Base-by-base conservation (phyloP, 1,284 basidiomycete genomes). In the Ceratobasidium sp. region DNA sequence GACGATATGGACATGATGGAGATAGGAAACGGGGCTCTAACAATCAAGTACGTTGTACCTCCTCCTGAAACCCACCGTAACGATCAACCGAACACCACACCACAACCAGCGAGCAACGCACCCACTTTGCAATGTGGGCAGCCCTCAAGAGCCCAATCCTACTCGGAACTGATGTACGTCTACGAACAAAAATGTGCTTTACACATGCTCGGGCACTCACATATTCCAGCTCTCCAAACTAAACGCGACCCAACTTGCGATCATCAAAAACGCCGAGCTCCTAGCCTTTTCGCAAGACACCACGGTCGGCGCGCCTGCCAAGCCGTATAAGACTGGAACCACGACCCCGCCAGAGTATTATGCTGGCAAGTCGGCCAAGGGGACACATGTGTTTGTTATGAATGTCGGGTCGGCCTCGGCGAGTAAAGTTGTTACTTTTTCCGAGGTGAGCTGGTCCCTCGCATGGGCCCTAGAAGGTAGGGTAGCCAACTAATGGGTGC, bases 1-100 rank as follows among this genome's bases (percentile, higher is more conserved):
- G 60, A 64, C n/a, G 84, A 85, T 70, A 84, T 85, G 83, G 84
- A 85, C 72, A 85, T 85, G 84, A 84, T 85, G 83, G 70, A 72
- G 27, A 70, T 72, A 23, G 57, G 69, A 16, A 84, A 85, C 71
- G 83, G 82, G 2, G 77, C 75, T 44, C 74, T 85, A 16, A 83
- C 82, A 0, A 76, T 82, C 39, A 74, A 82, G 71, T 54, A 69
- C 16, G 59, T 47, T 27, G 4, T n/a, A 1, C 1, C 16, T n/a
- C 13, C 30, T 14, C 14, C 14, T 2, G 19, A 27, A 14, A 30
- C n/a, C 21, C 30, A 16, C 44, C 11, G n/a, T n/a, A n/a, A n/a
- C n/a, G n/a, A n/a, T n/a, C 14, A 23, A 13, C 50, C 36, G 41
- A 59, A 16, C n/a, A 42, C 49, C 27, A 16, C n/a, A 42, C 49